Conservation (phyloP, 768 basidiomycete species). For the Melanogaster broomeanus region DNA sequence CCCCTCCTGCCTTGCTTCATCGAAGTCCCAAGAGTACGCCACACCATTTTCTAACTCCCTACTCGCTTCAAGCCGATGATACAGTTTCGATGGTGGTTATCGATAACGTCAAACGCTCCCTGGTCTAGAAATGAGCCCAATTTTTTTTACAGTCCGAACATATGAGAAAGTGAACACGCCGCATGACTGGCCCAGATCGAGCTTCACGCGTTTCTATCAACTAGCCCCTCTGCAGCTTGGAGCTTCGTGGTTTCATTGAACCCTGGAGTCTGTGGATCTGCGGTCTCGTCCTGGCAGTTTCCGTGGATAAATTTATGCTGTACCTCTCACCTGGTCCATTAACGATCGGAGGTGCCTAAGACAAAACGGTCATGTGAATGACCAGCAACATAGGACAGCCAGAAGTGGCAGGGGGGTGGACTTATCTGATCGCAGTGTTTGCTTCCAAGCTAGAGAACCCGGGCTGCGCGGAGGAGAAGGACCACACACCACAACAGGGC, state of each 20-base stretch:
- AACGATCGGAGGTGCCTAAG: conserved; percentile 9
- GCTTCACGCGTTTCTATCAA: not conserved
- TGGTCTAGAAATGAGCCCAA: not conserved
- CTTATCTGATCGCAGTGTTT: conserved; percentile 6
- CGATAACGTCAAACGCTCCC: conserved; percentile 17
- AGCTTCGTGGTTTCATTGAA: not conserved
- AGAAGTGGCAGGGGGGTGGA: not conserved
- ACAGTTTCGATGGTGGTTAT: conserved; percentile 11
- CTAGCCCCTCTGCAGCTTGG: too few relatives aligned
- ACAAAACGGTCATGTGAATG: conserved; percentile 3
- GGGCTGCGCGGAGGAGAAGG: not conserved
- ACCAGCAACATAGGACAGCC: conserved; percentile 1
- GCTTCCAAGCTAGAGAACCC: conserved; percentile 1
- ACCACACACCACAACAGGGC: not conserved
- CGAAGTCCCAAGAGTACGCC: not conserved
- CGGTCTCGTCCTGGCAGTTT: conserved; percentile 5
- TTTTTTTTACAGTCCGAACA: conserved; percentile 21
- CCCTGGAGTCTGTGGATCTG: not conserved
- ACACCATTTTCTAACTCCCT: not conserved
- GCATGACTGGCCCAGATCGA: conserved; percentile 6
- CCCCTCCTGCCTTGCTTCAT: conserved; percentile 1
- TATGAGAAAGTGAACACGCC: conserved; percentile 15
- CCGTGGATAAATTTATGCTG: not conserved
- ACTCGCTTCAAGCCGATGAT: not conserved
- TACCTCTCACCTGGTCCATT: conserved; percentile 5